Base-by-base conservation (phyloP, 768 basidiomycete species). In the Roridomyces roridus region DNA sequence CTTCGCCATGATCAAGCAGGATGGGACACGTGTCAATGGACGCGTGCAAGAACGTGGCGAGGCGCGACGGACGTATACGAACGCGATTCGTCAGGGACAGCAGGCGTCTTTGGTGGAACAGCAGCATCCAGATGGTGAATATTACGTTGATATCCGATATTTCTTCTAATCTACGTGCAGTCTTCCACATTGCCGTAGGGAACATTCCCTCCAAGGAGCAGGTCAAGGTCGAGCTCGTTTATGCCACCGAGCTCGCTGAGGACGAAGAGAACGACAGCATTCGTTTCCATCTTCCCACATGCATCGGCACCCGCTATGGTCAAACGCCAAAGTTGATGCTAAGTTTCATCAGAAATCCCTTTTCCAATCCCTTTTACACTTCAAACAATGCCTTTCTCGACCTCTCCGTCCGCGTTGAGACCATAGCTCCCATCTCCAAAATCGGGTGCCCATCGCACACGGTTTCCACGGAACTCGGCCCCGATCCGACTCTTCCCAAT, bases 241-340 rank as follows among this genome's bases (percentile, higher is more conserved):
- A 52, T 36, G 58, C 46, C 20, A 60, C 58, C 8, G 52, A 50
- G 14, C 25, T 60, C 2, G 11, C 53, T 4, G 59, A 60, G 26
- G 59, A 60, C 46, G 54, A 60, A 20, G 59, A 55, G 29, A 60
- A 43, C 15, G 60, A 62, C n/a, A 53, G 51, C 1, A 20, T 49
- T 20, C 50, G 60, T 2, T 62, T 62, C 14, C 60, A 62, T 34
- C 36, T 62, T 3, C 60, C 60, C 10, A 24, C 46, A 14, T 51
- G 53, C 37, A 26, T 62, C n/a, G 62, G 58, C 18, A 45, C 55
- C 9, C 65, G 65, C 12, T 66, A 63, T 29, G 65, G 65, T 1
- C 18, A 44, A 17, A 40, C 25, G 1, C 65, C 59, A 21, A 29
- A 26, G 10, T 28, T 42, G 7, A n/a, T 24, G n/a, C 15, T 21